phyloP scores from a whole-genome alignment of 768 basidiomycete species.

The Candolleomyces aberdarensis region DNA sequence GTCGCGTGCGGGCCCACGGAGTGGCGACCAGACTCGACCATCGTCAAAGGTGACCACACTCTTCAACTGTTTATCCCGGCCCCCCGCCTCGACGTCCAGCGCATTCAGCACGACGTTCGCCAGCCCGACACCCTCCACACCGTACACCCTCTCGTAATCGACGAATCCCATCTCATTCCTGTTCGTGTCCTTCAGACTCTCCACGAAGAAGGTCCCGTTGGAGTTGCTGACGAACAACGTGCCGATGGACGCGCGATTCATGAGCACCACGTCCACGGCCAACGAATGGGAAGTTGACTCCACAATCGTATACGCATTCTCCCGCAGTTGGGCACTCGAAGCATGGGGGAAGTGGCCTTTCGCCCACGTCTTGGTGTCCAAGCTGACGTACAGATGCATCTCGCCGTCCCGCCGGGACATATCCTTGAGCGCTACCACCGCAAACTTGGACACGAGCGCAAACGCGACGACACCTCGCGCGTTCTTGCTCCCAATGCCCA shows the following conservation, averaged over 20 bases:
- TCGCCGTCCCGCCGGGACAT: constrained; percentile 55
- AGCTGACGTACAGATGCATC: constrained; percentile 82
- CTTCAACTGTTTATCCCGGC: constrained; percentile 72
- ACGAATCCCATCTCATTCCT: constrained; percentile 86
- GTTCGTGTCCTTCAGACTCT: constrained; percentile 90
- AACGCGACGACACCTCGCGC: constrained; percentile 90
- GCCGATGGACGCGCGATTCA: constrained; percentile 64
- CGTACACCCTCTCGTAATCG: constrained; percentile 87
- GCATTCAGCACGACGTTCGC: constrained; percentile 86
- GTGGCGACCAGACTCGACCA: constrained; percentile 72
- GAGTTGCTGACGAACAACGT: constrained; percentile 95
- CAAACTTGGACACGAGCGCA: constrained; percentile 90
- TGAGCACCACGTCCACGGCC: constrained; percentile 88
- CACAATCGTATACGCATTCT: constrained; percentile 95
- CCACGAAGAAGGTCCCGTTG: constrained; percentile 93
- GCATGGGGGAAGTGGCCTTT: constrained; percentile 93
- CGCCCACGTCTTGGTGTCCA: constrained; percentile 83
- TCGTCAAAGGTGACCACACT: constrained; percentile 91
- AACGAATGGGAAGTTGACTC: constrained; percentile 93
- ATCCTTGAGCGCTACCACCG: constrained; percentile 87
- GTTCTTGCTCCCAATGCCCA: constrained; percentile 75
- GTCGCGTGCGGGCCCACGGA: constrained; percentile 58
- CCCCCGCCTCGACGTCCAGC: constrained; percentile 71
- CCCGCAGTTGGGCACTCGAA: constrained; percentile 69
- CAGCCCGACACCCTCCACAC: constrained; percentile 86